phyloP scores from a whole-genome alignment of 1,284 basidiomycete genomes.

The Earliella scabrosa region DNA sequence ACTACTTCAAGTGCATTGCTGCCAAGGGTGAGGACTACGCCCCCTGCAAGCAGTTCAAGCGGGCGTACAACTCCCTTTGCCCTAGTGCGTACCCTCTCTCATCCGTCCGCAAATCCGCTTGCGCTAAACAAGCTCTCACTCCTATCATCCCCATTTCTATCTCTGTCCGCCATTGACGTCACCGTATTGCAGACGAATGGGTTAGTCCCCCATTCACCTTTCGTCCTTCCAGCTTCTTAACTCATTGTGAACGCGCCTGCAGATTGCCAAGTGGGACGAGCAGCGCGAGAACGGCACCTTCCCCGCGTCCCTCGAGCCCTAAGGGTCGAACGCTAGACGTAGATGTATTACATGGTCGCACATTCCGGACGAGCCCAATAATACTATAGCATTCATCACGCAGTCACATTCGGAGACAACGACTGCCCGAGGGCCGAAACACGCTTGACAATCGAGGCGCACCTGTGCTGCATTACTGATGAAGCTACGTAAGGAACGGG shows the following conservation, averaged over 20 bases:
- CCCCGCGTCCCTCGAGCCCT: constrained; percentile 87
- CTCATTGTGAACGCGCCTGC: constrained; percentile 17
- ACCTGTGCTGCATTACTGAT: background rate
- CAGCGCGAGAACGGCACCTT: constrained; percentile 92
- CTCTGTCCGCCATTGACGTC: background rate
- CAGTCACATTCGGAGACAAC: too few relatives aligned
- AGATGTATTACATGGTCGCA: constrained; percentile 6
- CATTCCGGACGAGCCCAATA: constrained; percentile 4
- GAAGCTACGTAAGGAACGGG: background rate
- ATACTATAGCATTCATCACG: background rate
- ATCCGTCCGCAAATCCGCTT: constrained; percentile 3
- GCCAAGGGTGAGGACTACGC: constrained; percentile 98
- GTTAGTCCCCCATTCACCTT: constrained; percentile 36
- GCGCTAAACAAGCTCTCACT: constrained; percentile 2
- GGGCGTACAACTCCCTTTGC: constrained; percentile 95
- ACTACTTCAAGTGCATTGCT: constrained; percentile 97
- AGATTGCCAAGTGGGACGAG: constrained; percentile 90
- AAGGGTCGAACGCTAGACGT: constrained; percentile 30
- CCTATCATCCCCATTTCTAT: background rate
- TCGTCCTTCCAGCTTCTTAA: background rate
- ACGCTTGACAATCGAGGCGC: background rate
- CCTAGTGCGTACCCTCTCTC: constrained; percentile 79
- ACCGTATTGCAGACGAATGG: constrained; percentile 54
- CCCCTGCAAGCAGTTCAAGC: constrained; percentile 99
- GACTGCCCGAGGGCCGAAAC: too few relatives aligned